A percentile compares a stretch with the other conserved stretches of the same genome.
Evolutionary conservation across 129 eudicot species (phyloP).

Genomic region (Lactuca sativa): DNA sequence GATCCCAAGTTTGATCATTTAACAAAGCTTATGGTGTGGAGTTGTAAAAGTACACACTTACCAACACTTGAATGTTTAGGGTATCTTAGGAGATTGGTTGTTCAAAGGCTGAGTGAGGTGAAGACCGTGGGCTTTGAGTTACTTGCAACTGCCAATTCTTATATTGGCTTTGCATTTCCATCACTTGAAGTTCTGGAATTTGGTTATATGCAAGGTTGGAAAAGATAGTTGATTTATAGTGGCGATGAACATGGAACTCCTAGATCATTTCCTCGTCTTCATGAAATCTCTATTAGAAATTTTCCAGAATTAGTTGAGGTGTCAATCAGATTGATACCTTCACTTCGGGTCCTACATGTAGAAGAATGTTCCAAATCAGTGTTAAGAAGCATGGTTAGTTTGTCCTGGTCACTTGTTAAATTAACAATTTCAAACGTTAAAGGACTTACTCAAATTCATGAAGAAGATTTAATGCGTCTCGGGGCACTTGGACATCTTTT

Average conservation of each 20-base stretch:
- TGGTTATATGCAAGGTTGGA: background rate
- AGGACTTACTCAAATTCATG: slow-evolving; percentile 3
- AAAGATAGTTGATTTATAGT: background rate
- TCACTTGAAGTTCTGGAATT: slow-evolving; percentile 11
- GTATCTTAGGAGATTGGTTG: background rate
- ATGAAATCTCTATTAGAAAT: background rate
- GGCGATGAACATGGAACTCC: background rate
- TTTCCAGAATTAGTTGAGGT: slow-evolving; percentile 9
- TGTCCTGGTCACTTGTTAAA: background rate
- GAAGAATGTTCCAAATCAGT: background rate
- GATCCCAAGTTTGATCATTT: background rate
- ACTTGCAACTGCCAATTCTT: background rate
- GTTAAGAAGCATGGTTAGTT: slow-evolving; percentile 2
- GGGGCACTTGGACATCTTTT: background rate
- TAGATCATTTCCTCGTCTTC: slow-evolving; percentile 5
- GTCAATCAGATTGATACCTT: background rate
- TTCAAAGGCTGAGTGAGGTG: no score
- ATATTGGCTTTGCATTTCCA: slow-evolving; percentile 1
- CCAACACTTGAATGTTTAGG: slow-evolving; percentile 5
- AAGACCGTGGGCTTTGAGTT: no score
- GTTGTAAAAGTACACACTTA: slow-evolving; percentile 3
- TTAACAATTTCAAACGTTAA: background rate
- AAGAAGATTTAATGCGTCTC: slow-evolving; percentile 3
- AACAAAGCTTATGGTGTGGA: slow-evolving; percentile 2
- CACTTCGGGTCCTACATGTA: background rate